Evolutionary conservation across 1,139 yeast genomes (phyloP), one percentile per base, ranked within the genome.

Genomic region (Debaryomycetaceae sp.): DNA sequence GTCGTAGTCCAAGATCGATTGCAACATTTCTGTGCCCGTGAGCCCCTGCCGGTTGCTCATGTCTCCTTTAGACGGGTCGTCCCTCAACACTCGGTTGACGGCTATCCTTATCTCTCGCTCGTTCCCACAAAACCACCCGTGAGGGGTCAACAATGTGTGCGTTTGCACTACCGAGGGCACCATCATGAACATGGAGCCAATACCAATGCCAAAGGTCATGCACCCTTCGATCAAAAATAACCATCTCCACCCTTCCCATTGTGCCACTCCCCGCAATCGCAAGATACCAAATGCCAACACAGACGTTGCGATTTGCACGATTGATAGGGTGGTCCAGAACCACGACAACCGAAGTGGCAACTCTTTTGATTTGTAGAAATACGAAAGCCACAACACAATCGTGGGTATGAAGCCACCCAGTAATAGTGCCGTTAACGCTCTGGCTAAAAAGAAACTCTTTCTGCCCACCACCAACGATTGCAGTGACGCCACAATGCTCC

Each of bases 21-120:
- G 49, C 44, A 58, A 44, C 21, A 77, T 48, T 31, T 61, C 61
- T 32, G 44, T 58, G 19, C 56, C 51, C 4, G 64, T 50, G 9
- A 78, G 56, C 1, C 76, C 75, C 43, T 78, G 75, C 46, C 83
- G 63, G 46, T 79, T 79, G 46, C 77, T 65, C 83, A 78, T 76
- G 39, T 75, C 80, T 12, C 84, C 83, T 51, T 79, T 79, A 1
- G 72, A 56, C 5, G 86, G 85, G 44, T 80, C 88, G 48, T 79
- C 84, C 43, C 85, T 55, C 33, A 80, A 56, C 2, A 80, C 62
- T 36, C 78, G 64, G 43, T 79, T 79, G 11, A 78, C 83, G 18
- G 76, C 65, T 31, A 80, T 78, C 35, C 70, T 75, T 40, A 72
- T 77, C 44, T 80, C 83, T 17, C 75, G 61, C 5, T 75, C 79